Evolutionary conservation across 371 early-diverging fungal species (phyloP).

Genomic region (Mucor saturninus): DNA sequence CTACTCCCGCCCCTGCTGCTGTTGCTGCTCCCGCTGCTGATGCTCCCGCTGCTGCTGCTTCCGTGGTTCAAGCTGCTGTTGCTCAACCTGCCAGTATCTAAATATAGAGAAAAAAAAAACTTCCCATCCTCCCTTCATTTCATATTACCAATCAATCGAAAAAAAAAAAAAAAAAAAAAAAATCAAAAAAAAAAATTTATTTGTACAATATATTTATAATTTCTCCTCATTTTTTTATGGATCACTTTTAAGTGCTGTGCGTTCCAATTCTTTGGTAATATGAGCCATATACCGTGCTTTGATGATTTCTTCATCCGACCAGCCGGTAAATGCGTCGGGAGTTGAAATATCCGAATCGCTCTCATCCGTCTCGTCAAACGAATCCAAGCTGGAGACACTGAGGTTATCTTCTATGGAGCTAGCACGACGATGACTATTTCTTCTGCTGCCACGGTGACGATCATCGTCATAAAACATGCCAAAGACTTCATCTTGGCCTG

Average conservation of each 20-base stretch:
- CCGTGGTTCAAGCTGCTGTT: neutral
- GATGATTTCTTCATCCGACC: slow-evolving; percentile 54
- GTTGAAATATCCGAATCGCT: slow-evolving; percentile 19
- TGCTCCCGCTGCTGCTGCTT: neutral
- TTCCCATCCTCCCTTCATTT: neutral
- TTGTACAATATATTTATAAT: neutral
- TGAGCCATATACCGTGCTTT: slow-evolving; percentile 31
- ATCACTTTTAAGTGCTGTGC: slow-evolving; percentile 5
- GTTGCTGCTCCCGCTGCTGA: neutral
- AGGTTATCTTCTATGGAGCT: slow-evolving; percentile 8
- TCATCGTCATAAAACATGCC: slow-evolving; percentile 51
- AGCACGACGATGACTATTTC: slow-evolving; percentile 6
- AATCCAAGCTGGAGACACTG: slow-evolving; percentile 14
- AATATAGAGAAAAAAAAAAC: neutral
- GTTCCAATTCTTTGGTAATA: slow-evolving; percentile 34
- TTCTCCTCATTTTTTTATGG: no score
- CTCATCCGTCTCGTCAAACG: slow-evolving; percentile 22
- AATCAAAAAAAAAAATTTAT: no score
- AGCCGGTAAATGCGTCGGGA: slow-evolving; percentile 39
- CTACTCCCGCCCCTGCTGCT: neutral
- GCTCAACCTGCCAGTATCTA: neutral
- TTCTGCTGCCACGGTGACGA: neutral
- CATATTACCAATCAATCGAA: neutral
- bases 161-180: no score
- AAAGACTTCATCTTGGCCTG: slow-evolving; percentile 45